Conservation (phyloP, 768 basidiomycete species). For the Lactarius pseudohatsudake region DNA sequence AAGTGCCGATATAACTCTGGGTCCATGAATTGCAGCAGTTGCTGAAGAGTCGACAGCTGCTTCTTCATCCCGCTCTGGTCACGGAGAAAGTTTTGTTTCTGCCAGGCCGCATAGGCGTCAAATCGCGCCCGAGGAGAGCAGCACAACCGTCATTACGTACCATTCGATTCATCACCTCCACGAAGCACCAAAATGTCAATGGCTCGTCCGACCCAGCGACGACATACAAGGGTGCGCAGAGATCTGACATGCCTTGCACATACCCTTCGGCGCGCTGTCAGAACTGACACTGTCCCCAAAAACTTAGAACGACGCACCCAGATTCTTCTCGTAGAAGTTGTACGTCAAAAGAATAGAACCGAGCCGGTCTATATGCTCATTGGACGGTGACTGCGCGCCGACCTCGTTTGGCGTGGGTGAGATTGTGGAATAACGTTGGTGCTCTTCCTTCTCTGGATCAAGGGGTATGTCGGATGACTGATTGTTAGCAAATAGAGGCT, state of each 20-base stretch:
- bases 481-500: conserved; percentile 71
- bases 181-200: conserved; percentile 95
- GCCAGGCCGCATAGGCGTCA: conserved; percentile 11
- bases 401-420: conserved; percentile 71
- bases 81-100: conserved; percentile 94
- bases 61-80: conserved; percentile 99
- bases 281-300: conserved; percentile 14
- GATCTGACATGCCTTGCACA: conserved; percentile 98
- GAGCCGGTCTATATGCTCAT: conserved; percentile 89
- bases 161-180: conserved; percentile 93
- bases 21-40: conserved; percentile 91
- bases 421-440: conserved; percentile 64
- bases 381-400: conserved; percentile 85
- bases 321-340: conserved; percentile 83
- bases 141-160: conserved; percentile 42
- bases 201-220: conserved; percentile 88
- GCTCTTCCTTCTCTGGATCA: conserved; percentile 57
- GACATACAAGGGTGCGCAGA: conserved; percentile 91
- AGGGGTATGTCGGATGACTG: conserved; percentile 44
- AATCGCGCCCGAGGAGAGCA: background rate
- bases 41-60: conserved; percentile 85
- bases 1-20: conserved; percentile 92
- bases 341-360: conserved; percentile 86
- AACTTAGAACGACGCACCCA: conserved; percentile 54
- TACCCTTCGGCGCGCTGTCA: conserved; percentile 59